Conservation (phyloP, 177 flowering plant genomes). For the Viscum album region DNA sequence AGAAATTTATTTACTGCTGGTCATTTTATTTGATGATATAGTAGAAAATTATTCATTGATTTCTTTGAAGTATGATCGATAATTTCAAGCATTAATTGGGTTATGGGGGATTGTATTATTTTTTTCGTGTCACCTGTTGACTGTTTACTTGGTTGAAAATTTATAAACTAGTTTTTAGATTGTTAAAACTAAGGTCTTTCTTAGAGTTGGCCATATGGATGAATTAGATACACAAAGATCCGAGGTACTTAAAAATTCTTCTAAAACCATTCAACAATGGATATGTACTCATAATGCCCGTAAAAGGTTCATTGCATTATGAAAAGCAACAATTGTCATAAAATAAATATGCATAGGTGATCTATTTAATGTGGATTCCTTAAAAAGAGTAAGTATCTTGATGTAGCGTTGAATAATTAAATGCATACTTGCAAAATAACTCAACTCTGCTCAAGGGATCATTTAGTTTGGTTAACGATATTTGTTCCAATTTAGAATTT, state of each 20-base stretch:
- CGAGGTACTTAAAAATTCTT: conserved; percentile 52
- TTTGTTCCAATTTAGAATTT: background rate
- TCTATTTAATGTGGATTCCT: background rate
- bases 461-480: background rate
- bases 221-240: conserved; percentile 62
- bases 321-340: conserved; percentile 31
- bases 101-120: too few species aligned
- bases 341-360: conserved; percentile 52
- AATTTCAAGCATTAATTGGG: too few species aligned
- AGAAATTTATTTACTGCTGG: background rate
- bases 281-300: conserved; percentile 48
- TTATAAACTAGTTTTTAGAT: conserved; percentile 25
- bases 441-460: background rate
- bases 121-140: too few species aligned
- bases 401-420: background rate
- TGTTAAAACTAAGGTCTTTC: conserved; percentile 62
- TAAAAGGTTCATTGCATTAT: conserved; percentile 35
- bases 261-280: conserved; percentile 44
- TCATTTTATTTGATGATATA: background rate
- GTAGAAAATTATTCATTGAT: too few species aligned
- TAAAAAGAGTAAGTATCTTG: background rate
- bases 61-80: too few species aligned
- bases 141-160: too few species aligned
- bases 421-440: too few species aligned
- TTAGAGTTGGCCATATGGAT: conserved; percentile 82